These are phyloP conservation scores for Yamadazyma atmosphaerica DNA, from an alignment of 1,139 yeast genomes.

Conservation along the genomic window DNA sequence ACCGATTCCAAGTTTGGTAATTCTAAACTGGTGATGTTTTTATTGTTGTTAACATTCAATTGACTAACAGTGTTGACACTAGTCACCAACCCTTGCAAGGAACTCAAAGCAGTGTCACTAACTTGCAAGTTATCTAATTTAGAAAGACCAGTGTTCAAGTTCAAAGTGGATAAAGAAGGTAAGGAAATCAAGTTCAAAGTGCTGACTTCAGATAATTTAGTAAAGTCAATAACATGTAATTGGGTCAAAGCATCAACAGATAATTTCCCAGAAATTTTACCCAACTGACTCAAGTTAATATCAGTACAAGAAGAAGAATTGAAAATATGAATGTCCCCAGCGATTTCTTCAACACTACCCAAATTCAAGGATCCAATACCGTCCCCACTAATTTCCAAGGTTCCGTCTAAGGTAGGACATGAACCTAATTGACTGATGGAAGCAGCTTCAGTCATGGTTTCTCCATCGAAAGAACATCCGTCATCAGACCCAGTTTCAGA, in stretches of 20 bases:
- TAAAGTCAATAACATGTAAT: constrained; percentile 40
- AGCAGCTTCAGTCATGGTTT: constrained; percentile 41
- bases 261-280: constrained; percentile 39
- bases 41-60: constrained; percentile 47
- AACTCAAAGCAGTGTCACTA: constrained; percentile 46
- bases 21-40: constrained; percentile 39
- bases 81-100: constrained; percentile 38
- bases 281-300: constrained; percentile 32
- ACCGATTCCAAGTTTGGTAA: constrained; percentile 37
- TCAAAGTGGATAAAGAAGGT: constrained; percentile 43
- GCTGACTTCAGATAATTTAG: constrained; percentile 30
- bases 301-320: constrained; percentile 44
- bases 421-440: constrained; percentile 35
- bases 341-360: constrained; percentile 32
- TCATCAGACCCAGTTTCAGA: constrained; percentile 14
- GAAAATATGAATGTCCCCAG: constrained; percentile 35
- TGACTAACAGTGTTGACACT: constrained; percentile 32
- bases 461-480: constrained; percentile 38
- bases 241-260: constrained; percentile 40
- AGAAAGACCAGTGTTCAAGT: constrained; percentile 39
- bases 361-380: constrained; percentile 36
- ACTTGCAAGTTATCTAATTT: constrained; percentile 35
- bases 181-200: constrained; percentile 40
- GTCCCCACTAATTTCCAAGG: constrained; percentile 41
- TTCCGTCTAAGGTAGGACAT: constrained; percentile 45